Conservation (phyloP, 2,329 filamentous ascomycete genomes). For the Aspergillus luchuensis region DNA sequence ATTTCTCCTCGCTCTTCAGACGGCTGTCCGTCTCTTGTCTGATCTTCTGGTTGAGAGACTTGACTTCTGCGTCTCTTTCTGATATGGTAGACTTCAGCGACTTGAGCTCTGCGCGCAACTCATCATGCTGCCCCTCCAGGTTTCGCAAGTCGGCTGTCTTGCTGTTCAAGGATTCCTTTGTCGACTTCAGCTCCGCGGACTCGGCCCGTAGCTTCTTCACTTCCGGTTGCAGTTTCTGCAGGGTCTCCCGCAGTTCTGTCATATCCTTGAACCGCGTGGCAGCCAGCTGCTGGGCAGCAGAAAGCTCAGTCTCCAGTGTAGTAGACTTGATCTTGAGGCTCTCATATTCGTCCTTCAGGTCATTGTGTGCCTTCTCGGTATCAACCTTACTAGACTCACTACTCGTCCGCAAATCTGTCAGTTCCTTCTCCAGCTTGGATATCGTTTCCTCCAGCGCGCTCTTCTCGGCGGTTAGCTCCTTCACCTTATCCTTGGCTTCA, state of each 20-base stretch:
- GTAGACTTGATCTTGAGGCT: conserved; percentile 70
- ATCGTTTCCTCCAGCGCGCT: conserved; percentile 65
- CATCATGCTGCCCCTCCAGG: conserved; percentile 81
- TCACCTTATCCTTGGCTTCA: conserved; percentile 73
- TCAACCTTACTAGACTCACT: conserved; percentile 50
- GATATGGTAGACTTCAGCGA: conserved; percentile 68
- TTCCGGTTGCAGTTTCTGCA: conserved; percentile 86
- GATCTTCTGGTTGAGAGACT: conserved; percentile 75
- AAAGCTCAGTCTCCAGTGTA: conserved; percentile 77
- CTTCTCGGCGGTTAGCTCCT: conserved; percentile 72
- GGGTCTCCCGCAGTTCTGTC: conserved; percentile 72
- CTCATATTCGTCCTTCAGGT: conserved; percentile 66
- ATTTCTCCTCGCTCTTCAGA: conserved; percentile 75
- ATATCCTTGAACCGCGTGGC: conserved; percentile 87
- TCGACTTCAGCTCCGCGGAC: conserved; percentile 69
- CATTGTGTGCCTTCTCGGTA: conserved; percentile 54
- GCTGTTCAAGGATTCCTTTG: conserved; percentile 72
- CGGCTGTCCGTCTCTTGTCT: conserved; percentile 71
- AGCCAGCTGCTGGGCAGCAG: conserved; percentile 81
- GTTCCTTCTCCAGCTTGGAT: conserved; percentile 69
- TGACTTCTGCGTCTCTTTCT: conserved; percentile 78
- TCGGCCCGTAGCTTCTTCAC: conserved; percentile 77
- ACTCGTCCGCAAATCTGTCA: conserved; percentile 57
- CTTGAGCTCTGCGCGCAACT: conserved; percentile 73
- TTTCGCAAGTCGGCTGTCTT: conserved; percentile 66